Evolutionary conservation across 805 yeast species (phyloP), one percentile per base, ranked within the genome.

Genomic region (Metschnikowia bowlesiae): DNA sequence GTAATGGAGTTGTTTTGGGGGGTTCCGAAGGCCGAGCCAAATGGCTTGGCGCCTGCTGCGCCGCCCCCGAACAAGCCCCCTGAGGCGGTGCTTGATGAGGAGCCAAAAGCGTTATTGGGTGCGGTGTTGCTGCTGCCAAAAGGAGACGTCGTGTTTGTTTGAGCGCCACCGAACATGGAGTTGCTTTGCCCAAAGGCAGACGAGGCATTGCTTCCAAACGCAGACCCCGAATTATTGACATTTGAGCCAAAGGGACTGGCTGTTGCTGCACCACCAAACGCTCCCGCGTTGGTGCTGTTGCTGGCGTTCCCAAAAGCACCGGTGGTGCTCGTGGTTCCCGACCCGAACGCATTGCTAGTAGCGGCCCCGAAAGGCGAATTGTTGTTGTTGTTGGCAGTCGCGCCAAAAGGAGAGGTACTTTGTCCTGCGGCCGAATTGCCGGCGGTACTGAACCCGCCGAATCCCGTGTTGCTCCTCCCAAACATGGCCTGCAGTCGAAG

Each of bases 391-490:
- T 47, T 34, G 39, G 48, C 34, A 35, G 50, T 41, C 29, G 34
- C 48, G 13, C 51, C 55, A 44, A 52, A 52, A 14, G 55, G 53
- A 8, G 52, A 43, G 10, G 70, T 55, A 30, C 48, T 47, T 6
- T 47, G 46, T 18, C 26, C 45, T 13, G 46, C 37, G 8, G 49
- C 30, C 38, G 47, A 14, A 37, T 37, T 47, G 33, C 31, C n/a
- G 46, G 60, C 34, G 33, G 62, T 58, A 32, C 73, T 70, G 55
- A 71, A 75, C 31, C 82, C 82, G 10, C 83, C 83, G 62, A 79
- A 79, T 16, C 83, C 83, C 43, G 79, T 70, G 11, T 71, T 65
- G 22, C 74, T 59, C 44, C 77, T 60, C 43, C 82, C 81, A 69
- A 80, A 79, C 83, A 79, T 71, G 48, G 8, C 29, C 35, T 30